Evolutionary conservation across 73 alveolate species (phyloP).

Genomic region (Paramecium pentaurelia): DNA sequence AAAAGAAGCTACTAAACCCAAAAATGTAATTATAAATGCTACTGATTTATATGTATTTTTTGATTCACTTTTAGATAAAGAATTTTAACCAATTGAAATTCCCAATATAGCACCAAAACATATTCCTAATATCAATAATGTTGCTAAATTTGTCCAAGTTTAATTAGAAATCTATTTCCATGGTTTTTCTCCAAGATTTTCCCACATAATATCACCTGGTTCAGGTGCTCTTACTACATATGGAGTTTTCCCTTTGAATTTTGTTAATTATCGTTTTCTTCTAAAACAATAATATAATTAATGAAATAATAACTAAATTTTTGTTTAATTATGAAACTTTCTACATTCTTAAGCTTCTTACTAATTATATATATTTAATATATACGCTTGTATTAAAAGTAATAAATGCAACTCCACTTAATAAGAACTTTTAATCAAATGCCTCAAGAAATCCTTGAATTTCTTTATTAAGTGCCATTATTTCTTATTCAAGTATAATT

Average conservation of each 20-base stretch:
- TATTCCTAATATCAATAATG: neutral
- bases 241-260: neutral
- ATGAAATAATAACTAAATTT: neutral
- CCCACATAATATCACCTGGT: slow-evolving; percentile 40
- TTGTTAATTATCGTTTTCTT: neutral
- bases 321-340: neutral
- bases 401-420: slow-evolving; percentile 36
- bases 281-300: neutral
- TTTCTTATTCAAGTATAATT: neutral
- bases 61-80: neutral
- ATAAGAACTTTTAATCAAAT: neutral
- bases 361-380: neutral
- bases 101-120: neutral
- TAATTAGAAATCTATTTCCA: neutral
- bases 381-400: neutral
- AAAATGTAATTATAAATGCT: neutral
- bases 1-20: neutral
- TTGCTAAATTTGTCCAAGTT: neutral
- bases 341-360: neutral
- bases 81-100: neutral
- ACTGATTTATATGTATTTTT: neutral
- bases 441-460: neutral
- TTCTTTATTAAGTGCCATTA: neutral
- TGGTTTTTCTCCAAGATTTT: slow-evolving; percentile 1
- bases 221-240: slow-evolving; percentile 22